Percentiles rank a stretch among this genome's conserved stretches.
These are phyloP conservation scores for Hansenula lynferdii DNA, from an alignment of 1,139 yeast species.

Conservation along the genomic window DNA sequence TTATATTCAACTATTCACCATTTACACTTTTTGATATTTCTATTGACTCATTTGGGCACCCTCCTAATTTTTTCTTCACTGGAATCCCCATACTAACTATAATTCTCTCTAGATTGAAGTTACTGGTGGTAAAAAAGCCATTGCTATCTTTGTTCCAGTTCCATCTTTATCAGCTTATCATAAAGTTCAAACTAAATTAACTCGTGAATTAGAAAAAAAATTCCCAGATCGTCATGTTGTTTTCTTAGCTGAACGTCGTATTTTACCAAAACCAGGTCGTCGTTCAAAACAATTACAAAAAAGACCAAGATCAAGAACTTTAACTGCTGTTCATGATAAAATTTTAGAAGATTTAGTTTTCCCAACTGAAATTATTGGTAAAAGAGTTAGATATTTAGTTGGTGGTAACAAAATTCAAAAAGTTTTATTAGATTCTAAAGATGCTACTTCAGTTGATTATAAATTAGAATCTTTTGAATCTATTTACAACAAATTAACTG, in stretches of 20 bases:
- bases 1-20: background rate
- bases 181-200: slow-evolving; percentile 95
- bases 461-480: slow-evolving; percentile 99
- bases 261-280: slow-evolving; percentile 94
- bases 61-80: slow-evolving; percentile 1
- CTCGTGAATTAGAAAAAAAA: slow-evolving; percentile 99
- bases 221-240: slow-evolving; percentile 99
- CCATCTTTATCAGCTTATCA: slow-evolving; percentile 93
- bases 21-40: background rate
- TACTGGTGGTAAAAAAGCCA: slow-evolving; percentile 98
- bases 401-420: slow-evolving; percentile 99
- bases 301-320: slow-evolving; percentile 99
- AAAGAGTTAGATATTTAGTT: slow-evolving; percentile 98
- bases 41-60: slow-evolving; percentile 1
- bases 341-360: slow-evolving; percentile 97
- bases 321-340: slow-evolving; percentile 98
- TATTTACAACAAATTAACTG: slow-evolving; percentile 97
- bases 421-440: slow-evolving; percentile 98
- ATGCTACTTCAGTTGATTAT: slow-evolving; percentile 95
- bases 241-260: slow-evolving; percentile 99
- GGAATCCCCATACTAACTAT: slow-evolving; percentile 13
- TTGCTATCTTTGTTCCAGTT: slow-evolving; percentile 97
- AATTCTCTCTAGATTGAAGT: slow-evolving; percentile 62
- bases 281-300: slow-evolving; percentile 90
- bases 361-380: slow-evolving; percentile 99